Base-by-base conservation (phyloP, 2,329 filamentous ascomycete species). In the Alternaria ethzedia region DNA sequence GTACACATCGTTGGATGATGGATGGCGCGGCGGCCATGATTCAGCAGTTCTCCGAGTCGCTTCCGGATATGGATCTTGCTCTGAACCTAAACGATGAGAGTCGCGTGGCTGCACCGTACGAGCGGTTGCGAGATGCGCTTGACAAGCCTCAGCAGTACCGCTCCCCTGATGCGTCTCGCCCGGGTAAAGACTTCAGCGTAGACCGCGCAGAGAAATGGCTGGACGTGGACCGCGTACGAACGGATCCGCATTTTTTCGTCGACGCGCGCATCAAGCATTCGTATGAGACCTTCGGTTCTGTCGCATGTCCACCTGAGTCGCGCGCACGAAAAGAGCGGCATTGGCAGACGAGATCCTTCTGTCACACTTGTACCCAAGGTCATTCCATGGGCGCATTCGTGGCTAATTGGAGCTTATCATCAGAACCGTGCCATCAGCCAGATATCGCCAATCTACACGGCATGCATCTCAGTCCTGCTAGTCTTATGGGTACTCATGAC, bases 401-500 rank as follows among this genome's bases (percentile, higher is more conserved):
- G 6, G 82, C 83, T 5, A 84, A 91, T 69, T 94, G 91, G 89
- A 83, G 85, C 1, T 75, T 85, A 9, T 87, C 90, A 6, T 85
- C 89, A 6, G 86, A 92, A 50, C 85, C 90, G 26, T 96, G 93
- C 75, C 87, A 91, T 63, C 92, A 96, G 73, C 90, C 93, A 1
- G 93, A 96, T 67, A 82, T 95, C 30, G 86, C 88, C 26, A 85
- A 89, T 64, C 83, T 95, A 1, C 92, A 95, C 71, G 90, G 91
- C 45, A 88, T 95, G 72, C 88, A 92, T 75, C 83, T 91, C 44
- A 88, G 87, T 0, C 87, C 90, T 0, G 86, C 90, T 8, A 83
- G 86, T 1, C 83, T 88, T 66, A 86, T 87, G 52, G 86, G 89
- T 0, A 86, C 90, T 1, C 86, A 88, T 64, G 84, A 89, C 20